Conservation (phyloP, 2,329 filamentous ascomycete genomes). For the Paraphoma chrysanthemicola region DNA sequence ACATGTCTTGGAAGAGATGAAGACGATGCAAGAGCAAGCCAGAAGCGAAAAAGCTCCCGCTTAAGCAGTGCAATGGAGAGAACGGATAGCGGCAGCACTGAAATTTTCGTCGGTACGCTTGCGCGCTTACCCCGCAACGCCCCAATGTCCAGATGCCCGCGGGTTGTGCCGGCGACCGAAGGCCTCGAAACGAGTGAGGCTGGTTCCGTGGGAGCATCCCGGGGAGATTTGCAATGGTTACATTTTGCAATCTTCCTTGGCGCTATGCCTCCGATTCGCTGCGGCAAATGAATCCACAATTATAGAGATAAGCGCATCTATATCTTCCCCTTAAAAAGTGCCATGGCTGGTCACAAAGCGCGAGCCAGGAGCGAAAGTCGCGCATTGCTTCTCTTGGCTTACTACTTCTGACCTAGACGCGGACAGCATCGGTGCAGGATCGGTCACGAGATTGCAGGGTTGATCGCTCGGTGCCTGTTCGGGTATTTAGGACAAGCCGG, state of each 20-base stretch:
- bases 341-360: neutral
- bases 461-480: slow-evolving; percentile 17
- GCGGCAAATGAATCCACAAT: neutral
- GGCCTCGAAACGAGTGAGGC: neutral
- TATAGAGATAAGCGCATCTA: slow-evolving; percentile 3
- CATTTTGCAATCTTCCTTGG: neutral
- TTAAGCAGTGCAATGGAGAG: neutral
- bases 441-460: neutral
- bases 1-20: slow-evolving; percentile 38
- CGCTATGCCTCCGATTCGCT: neutral
- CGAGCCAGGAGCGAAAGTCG: neutral
- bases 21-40: slow-evolving; percentile 16
- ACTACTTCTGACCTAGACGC: slow-evolving; percentile 15
- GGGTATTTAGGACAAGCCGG: slow-evolving; percentile 27
- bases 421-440: slow-evolving; percentile 17
- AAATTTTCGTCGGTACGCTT: neutral
- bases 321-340: neutral
- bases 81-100: neutral
- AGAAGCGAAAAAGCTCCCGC: neutral
- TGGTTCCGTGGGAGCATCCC: neutral
- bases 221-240: too few species aligned
- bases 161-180: neutral
- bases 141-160: neutral
- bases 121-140: neutral
- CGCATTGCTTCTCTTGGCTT: slow-evolving; percentile 21